Evolutionary conservation across 768 basidiomycete genomes (phyloP), one percentile per base, ranked within the genome.

Genomic region (Gautieria morchelliformis): DNA sequence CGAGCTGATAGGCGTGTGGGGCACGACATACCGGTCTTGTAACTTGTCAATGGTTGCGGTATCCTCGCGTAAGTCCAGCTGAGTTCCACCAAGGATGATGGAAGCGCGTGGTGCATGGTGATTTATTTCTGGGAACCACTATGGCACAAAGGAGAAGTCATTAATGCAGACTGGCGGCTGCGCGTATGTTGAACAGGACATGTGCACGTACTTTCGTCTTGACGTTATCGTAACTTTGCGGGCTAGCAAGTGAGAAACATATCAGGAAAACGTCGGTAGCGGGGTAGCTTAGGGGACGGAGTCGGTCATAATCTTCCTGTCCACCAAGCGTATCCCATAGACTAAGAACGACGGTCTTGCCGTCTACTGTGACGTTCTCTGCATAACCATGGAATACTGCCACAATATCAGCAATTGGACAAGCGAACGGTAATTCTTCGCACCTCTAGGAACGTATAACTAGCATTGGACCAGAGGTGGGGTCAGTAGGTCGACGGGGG

Each of bases 251-350:
- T 50, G 93, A 95, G 77, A 99, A 99, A 72, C 96, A 99, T 69
- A 99, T 94, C 73, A 99, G 78, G 77, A 99, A 99, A 59, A 99
- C 93, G 71, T 99, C 95, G 44, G 96, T 98, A 74, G 98, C 96
- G 27, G 96, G 96, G 75, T 99, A 99, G 61, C 92, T 94, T 65
- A 99, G 81, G 52, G 96, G 96, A 64, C 96, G 86, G 64, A 99
- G 87, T 45, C 96, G 87, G 74, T 95, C 93, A 69, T 95, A 98
- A 76, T 99, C 95, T 72, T 99, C 96, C 74, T 99, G 96, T 63
- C 96, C 96, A n/a, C n/a, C n/a, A 37, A 96, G 96, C n/a, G 96
- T 99, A 80, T 99, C 96, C 96, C 96, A 99, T 57, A 99, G 78
- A 51, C 95, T 96, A 58, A 98, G 84, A 60, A 92, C 96, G 67